Evolutionary conservation across 306 rosid species (phyloP).

Genomic region (Medicago ruthenica): DNA sequence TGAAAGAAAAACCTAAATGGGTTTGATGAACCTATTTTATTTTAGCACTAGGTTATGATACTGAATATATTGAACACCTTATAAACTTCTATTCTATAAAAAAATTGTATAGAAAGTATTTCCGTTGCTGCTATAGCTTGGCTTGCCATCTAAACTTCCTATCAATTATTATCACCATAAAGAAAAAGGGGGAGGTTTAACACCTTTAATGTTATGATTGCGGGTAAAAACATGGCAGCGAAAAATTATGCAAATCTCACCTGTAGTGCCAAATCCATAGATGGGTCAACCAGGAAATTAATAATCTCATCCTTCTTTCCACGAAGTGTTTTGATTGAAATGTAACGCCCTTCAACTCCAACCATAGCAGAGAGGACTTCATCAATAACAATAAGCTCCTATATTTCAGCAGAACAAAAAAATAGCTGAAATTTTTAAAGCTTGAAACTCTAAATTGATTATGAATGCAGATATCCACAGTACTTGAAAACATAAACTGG

Average conservation of each 20-base stretch:
- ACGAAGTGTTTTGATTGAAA: conserved; percentile 66
- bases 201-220: conserved; percentile 29
- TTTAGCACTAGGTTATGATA: conserved; percentile 25
- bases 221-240: conserved; percentile 3
- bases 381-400: conserved; percentile 97
- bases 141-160: not conserved
- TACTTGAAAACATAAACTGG: too few species aligned
- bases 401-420: conserved; percentile 40
- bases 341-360: conserved; percentile 87
- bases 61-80: not conserved
- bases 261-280: conserved; percentile 98
- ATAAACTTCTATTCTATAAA: not conserved
- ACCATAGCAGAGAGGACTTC: conserved; percentile 87
- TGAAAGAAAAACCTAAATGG: conserved; percentile 5
- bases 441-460: not conserved
- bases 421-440: conserved; percentile 6
- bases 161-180: conserved; percentile 21
- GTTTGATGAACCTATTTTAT: not conserved
- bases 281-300: conserved; percentile 70
- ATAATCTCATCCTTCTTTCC: conserved; percentile 66
- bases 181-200: conserved; percentile 31
- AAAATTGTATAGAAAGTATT: not conserved
- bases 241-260: conserved; percentile 49
- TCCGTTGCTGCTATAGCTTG: not conserved
- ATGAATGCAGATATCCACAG: conserved; percentile 15